A percentile compares a stretch with the other conserved stretches of the same genome.
phyloP scores from a whole-genome alignment of 345 rosid species.

The Syzygium aromaticum region DNA sequence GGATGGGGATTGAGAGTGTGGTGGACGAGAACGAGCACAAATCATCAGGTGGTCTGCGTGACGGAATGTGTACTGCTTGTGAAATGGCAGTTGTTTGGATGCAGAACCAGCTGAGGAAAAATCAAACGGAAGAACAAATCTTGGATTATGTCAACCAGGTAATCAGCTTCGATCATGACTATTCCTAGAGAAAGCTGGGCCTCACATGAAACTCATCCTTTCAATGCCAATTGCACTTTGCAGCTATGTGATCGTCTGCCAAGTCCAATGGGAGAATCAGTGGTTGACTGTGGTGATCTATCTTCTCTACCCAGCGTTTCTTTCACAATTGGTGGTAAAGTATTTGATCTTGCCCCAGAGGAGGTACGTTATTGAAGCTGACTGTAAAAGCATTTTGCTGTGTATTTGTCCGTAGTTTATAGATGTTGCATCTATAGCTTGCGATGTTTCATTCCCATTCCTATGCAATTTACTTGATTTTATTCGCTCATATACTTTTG shows the following conservation, averaged over 20 bases:
- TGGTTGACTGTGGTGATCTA: conserved; percentile 52
- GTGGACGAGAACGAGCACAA: conserved; percentile 33
- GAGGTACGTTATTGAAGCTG: conserved; percentile 33
- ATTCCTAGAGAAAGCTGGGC: too few relatives aligned
- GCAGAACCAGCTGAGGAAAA: conserved; percentile 65
- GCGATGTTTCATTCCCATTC: neutral
- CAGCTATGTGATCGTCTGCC: conserved; percentile 89
- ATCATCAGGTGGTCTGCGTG: conserved; percentile 32
- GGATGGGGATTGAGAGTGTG: conserved; percentile 62
- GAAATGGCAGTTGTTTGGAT: conserved; percentile 96
- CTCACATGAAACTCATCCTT: conserved; percentile 1
- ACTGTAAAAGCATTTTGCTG: neutral
- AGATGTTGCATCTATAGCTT: neutral
- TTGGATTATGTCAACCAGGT: conserved; percentile 68
- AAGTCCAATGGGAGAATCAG: conserved; percentile 75
- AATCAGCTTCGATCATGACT: neutral
- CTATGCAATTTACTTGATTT: neutral
- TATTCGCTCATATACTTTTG: neutral
- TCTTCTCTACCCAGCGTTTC: conserved; percentile 71
- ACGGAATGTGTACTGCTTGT: conserved; percentile 64
- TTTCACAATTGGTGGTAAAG: conserved; percentile 66
- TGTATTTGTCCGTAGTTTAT: neutral
- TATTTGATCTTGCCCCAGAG: conserved; percentile 66
- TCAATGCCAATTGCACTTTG: conserved; percentile 1
- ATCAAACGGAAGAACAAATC: conserved; percentile 63